These are phyloP conservation scores for Tetrapisispora phaffii DNA, from an alignment of 805 yeast species.

Conservation along the genomic window DNA sequence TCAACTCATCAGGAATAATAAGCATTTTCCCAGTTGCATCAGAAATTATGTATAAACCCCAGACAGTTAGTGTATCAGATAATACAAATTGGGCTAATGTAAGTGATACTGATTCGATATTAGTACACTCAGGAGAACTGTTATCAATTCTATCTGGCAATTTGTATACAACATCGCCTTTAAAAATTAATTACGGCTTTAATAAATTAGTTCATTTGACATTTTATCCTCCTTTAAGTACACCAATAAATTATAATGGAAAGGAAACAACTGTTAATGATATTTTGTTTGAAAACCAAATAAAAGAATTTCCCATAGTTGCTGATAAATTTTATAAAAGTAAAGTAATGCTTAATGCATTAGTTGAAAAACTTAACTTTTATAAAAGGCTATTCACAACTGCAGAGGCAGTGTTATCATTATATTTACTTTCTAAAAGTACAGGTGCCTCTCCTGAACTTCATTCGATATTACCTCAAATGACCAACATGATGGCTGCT, in stretches of 20 bases:
- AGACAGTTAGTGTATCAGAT: constrained; percentile 17
- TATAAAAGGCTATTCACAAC: constrained; percentile 19
- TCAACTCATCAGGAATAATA: constrained; percentile 18
- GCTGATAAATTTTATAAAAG: constrained; percentile 16
- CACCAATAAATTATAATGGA: constrained; percentile 4
- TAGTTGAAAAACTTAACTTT: constrained; percentile 12
- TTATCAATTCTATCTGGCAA: constrained; percentile 17
- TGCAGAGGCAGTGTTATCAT: constrained; percentile 23
- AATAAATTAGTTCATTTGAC: constrained; percentile 15
- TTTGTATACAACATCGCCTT: constrained; percentile 16
- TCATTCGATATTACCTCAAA: constrained; percentile 20
- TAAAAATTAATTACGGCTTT: constrained; percentile 14
- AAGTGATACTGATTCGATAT: constrained; percentile 21
- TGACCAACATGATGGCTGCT: constrained; percentile 21
- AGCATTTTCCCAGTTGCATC: constrained; percentile 21
- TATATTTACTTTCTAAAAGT: constrained; percentile 18
- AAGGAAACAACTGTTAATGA: constrained; percentile 7
- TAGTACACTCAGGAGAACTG: constrained; percentile 22
- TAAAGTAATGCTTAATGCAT: constrained; percentile 10
- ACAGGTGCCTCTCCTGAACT: constrained; percentile 14
- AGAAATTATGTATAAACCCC: constrained; percentile 20
- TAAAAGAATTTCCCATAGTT: constrained; percentile 19
- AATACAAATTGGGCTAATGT: constrained; percentile 17
- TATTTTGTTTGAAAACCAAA: constrained; percentile 14
- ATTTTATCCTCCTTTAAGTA: constrained; percentile 15